Evolutionary conservation across 148 eudicot genomes (phyloP).

Genomic region (Dysphania ambrosioides): DNA sequence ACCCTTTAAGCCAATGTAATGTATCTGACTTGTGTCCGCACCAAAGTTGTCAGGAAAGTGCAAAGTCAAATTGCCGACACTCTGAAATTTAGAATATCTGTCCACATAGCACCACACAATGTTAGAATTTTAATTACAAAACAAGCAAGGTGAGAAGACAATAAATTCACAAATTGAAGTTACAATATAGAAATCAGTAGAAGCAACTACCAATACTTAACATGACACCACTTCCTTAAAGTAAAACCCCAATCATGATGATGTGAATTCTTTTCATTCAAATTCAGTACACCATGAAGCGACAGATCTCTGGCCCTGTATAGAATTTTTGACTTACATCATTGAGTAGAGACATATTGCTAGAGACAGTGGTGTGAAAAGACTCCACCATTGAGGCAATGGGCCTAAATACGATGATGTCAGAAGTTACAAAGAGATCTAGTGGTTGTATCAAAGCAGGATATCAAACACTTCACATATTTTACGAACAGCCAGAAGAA

Average conservation of each 20-base stretch:
- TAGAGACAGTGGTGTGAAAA: neutral
- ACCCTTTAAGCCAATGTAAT: conserved; percentile 95
- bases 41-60: conserved; percentile 95
- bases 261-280: neutral
- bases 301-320: neutral
- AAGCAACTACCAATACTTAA: neutral
- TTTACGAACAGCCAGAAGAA: neutral
- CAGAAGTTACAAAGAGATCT: neutral
- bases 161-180: neutral
- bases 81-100: conserved; percentile 92
- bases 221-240: neutral
- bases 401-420: neutral
- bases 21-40: conserved; percentile 81
- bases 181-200: neutral
- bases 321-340: neutral
- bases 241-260: neutral
- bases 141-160: conserved; percentile 1
- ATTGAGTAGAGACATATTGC: neutral
- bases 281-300: neutral
- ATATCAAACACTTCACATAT: neutral
- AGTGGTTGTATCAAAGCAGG: conserved; percentile 1
- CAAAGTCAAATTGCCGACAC: conserved; percentile 88
- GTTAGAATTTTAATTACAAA: conserved; percentile 2
- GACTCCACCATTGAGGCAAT: neutral
- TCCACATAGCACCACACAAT: conserved; percentile 14